Evolutionary conservation across 1,284 basidiomycete genomes (phyloP), one percentile per base, ranked within the genome.

Genomic region (Boletus semigastroideus): DNA sequence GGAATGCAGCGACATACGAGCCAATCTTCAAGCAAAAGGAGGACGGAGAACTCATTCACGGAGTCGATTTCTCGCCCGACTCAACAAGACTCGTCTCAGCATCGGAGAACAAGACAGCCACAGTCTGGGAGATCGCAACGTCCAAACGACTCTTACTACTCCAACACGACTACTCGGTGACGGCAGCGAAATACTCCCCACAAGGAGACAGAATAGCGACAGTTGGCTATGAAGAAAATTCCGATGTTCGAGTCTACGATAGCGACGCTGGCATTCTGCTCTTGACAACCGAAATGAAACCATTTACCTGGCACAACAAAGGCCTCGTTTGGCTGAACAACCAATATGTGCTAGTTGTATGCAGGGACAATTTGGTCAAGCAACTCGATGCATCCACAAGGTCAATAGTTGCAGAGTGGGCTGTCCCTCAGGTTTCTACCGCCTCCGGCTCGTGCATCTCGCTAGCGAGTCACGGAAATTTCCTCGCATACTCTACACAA

Each of bases 31-130:
- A 10, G 36, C 12, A 10, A 22, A 41, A 27, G 16, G 40, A 42
- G 11, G 9, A 16, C 13, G 22, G 22, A 22, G 13, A 12, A 1
- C 1, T 6, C 25, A 14, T 37, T 16, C 13, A 22, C 10, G 43
- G n/a, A 5, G n/a, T 51, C 16, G 20, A 40, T 36, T 30, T 51
- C 38, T 48, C 49, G 3, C 49, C 43, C 28, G 30, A 50, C 44
- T 20, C 38, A 25, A 42, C 43, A 5, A 33, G 46, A 5, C 19
- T 51, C 25, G 37, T 38, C 22, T 11, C 50, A 0, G 48, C 27
- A 13, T 46, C 46, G 22, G 22, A 22, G 7, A 19, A 11, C n/a
- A 11, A 13, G 20, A 28, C 4, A 1, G 22, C 14, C n/a, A 9
- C 17, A 4, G 10, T 50, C 12, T 47, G 28, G 28, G 40, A 47